Conservation (phyloP, 2,329 filamentous ascomycete species). For the Stemphylium beticola region DNA sequence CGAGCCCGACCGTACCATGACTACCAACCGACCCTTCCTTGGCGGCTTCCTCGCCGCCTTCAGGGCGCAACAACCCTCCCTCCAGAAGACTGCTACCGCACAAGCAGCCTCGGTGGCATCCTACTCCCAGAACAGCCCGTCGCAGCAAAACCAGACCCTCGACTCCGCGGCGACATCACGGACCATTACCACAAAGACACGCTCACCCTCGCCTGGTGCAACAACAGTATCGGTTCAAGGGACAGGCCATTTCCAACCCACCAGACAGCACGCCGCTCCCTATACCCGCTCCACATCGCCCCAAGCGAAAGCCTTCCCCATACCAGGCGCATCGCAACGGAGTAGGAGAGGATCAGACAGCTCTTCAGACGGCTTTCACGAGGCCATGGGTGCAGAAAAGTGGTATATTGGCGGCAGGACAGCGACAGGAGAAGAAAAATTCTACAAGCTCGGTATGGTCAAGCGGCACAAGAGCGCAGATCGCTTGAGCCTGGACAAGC, state of each 20-base stretch:
- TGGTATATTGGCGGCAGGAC: constrained; percentile 83
- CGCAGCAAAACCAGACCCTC: constrained; percentile 48
- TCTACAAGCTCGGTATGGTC: constrained; percentile 81
- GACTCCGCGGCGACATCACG: constrained; percentile 51
- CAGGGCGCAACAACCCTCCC: constrained; percentile 67
- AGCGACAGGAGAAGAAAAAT: constrained; percentile 77
- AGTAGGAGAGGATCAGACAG: constrained; percentile 73
- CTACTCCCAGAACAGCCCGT: constrained; percentile 41
- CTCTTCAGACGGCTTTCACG: constrained; percentile 76
- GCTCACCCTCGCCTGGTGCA: constrained; percentile 40
- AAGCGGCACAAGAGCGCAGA: constrained; percentile 75
- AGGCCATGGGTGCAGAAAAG: constrained; percentile 74
- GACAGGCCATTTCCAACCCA: constrained; percentile 50
- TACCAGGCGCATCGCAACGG: constrained; percentile 41
- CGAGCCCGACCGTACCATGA: constrained; percentile 55
- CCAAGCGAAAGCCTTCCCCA: constrained; percentile 44
- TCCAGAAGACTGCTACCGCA: constrained; percentile 62
- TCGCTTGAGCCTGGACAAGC: constrained; percentile 73
- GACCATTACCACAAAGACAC: constrained; percentile 45
- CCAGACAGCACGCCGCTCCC: constrained; percentile 48
- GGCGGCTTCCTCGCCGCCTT: constrained; percentile 72
- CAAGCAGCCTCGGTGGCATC: constrained; percentile 46
- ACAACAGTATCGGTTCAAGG: constrained; percentile 50
- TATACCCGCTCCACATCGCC: constrained; percentile 49
- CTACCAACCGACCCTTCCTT: constrained; percentile 70